Evolutionary conservation across 2,329 filamentous ascomycete genomes (phyloP).

Genomic region (Plectosphaerella plurivora): DNA sequence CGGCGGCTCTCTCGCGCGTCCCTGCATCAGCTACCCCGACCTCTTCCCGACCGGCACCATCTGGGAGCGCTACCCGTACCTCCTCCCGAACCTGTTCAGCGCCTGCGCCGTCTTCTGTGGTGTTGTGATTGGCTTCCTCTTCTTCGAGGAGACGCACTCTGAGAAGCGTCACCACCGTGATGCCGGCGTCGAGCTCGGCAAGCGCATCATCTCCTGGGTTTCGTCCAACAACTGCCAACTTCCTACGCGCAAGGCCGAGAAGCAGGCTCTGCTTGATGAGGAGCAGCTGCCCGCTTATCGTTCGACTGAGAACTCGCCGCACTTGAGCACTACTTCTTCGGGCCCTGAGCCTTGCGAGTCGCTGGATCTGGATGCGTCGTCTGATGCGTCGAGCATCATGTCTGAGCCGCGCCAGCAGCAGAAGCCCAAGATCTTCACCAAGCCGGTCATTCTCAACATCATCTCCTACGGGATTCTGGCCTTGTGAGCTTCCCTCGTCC

Average conservation of each 20-base stretch:
- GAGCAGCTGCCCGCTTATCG: slow-evolving; percentile 66
- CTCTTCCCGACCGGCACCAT: slow-evolving; percentile 70
- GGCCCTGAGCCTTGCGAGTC: slow-evolving; percentile 26
- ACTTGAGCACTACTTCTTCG: slow-evolving; percentile 31
- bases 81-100: slow-evolving; percentile 89
- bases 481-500: slow-evolving; percentile 77
- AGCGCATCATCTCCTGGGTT: slow-evolving; percentile 56
- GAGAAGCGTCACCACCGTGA: slow-evolving; percentile 75
- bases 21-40: slow-evolving; percentile 74
- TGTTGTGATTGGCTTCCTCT: slow-evolving; percentile 74
- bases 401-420: not conserved
- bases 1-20: slow-evolving; percentile 83
- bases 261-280: slow-evolving; percentile 58
- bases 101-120: slow-evolving; percentile 72
- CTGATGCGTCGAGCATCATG: not conserved
- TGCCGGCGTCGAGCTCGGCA: slow-evolving; percentile 69
- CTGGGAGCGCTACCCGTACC: slow-evolving; percentile 83
- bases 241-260: slow-evolving; percentile 42
- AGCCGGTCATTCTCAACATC: slow-evolving; percentile 81
- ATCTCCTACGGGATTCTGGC: slow-evolving; percentile 87
- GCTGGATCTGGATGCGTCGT: slow-evolving; percentile 22
- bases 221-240: slow-evolving; percentile 27
- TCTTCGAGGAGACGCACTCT: slow-evolving; percentile 90
- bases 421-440: slow-evolving; percentile 64
- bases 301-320: slow-evolving; percentile 52